A percentile compares a stretch with the other conserved stretches of the same genome.
Conservation (phyloP, 352 stramenopile species). For the Heterotrichella gracilis region DNA sequence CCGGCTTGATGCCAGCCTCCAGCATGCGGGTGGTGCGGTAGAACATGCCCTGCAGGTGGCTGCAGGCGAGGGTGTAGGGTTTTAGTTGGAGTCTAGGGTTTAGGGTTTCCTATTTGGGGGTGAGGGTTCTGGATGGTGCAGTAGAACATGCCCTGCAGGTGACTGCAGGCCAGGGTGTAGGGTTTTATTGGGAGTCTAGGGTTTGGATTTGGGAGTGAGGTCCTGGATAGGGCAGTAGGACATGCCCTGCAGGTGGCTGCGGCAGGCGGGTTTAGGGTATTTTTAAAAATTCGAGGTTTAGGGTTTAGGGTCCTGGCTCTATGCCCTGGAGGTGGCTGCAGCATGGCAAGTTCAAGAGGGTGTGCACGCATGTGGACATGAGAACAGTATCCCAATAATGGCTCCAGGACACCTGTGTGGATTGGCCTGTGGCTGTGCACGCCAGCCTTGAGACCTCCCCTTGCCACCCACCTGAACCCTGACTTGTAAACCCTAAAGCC, state of each 20-base stretch:
- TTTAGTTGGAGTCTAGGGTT: too few species aligned
- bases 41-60: conserved; percentile 78
- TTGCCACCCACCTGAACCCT: too few species aligned
- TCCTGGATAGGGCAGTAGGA: conserved; percentile 50
- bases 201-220: not conserved
- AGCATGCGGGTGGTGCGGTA: conserved; percentile 91
- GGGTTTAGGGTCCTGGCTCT: conserved; percentile 12
- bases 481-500: too few species aligned
- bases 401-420: too few species aligned
- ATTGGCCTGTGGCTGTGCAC: too few species aligned
- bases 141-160: conserved; percentile 88
- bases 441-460: too few species aligned
- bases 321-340: conserved; percentile 64
- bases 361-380: too few species aligned
- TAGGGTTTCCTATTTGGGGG: conserved; percentile 8
- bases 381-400: too few species aligned
- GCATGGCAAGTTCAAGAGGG: too few species aligned
- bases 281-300: too few species aligned
- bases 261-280: too few species aligned
- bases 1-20: conserved; percentile 71
- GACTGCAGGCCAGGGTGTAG: conserved; percentile 26
- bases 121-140: conserved; percentile 24
- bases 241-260: conserved; percentile 62
- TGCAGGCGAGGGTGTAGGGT: conserved; percentile 25
- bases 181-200: too few species aligned